These are phyloP conservation scores for Colletotrichum sp. DNA, from an alignment of 2,329 filamentous ascomycete species.

Conservation along the genomic window DNA sequence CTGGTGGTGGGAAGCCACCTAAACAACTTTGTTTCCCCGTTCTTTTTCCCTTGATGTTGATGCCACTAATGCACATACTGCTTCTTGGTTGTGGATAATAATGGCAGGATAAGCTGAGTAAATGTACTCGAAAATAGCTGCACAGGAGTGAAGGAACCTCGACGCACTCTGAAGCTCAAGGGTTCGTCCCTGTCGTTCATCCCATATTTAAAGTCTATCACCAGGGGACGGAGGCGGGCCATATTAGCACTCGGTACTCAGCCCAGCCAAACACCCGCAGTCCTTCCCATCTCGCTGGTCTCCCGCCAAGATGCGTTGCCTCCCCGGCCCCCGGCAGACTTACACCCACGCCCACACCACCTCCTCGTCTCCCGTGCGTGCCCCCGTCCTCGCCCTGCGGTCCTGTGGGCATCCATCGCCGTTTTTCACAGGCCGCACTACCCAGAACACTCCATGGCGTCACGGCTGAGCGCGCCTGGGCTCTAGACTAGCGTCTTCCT, in stretches of 20 bases:
- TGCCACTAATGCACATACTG: not conserved
- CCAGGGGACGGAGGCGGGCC: not conserved
- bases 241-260: not conserved
- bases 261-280: not conserved
- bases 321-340: not conserved
- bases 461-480: constrained; percentile 17
- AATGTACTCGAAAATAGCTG: not conserved
- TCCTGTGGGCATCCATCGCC: not conserved
- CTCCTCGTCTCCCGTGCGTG: not conserved
- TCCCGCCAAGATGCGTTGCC: not conserved
- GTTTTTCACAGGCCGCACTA: not conserved
- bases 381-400: not conserved
- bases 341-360: not conserved
- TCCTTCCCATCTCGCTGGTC: not conserved
- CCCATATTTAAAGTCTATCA: not conserved
- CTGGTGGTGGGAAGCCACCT: not conserved
- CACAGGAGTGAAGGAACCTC: not conserved
- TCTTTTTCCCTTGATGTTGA: not conserved
- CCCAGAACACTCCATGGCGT: constrained; percentile 5
- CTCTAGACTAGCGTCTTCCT: constrained; percentile 4
- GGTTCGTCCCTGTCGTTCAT: not conserved
- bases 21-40: not conserved
- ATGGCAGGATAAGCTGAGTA: not conserved
- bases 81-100: not conserved
- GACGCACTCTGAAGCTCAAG: not conserved